These are phyloP conservation scores for Eustoma russellianum DNA, from an alignment of 257 asterid genomes.

Conservation along the genomic window DNA sequence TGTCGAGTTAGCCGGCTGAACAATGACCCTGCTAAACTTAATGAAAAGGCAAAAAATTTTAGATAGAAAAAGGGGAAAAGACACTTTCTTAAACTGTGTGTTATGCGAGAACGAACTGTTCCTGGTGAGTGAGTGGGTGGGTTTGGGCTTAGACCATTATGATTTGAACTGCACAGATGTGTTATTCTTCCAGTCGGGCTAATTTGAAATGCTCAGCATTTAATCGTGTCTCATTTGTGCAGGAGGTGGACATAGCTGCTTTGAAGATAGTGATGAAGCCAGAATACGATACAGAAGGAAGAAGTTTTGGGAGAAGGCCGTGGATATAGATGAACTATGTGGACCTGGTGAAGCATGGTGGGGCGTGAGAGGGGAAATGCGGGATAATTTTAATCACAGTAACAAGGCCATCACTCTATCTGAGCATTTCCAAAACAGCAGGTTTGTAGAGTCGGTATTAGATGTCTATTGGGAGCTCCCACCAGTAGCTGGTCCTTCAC, in stretches of 20 bases:
- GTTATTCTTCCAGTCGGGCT: too few relatives aligned
- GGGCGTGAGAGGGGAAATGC: constrained; percentile 93
- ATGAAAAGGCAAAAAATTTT: too few relatives aligned
- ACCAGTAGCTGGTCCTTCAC: constrained; percentile 95
- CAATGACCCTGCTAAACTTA: too few relatives aligned
- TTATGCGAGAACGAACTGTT: too few relatives aligned
- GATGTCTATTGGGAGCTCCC: constrained; percentile 97
- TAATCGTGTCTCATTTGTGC: constrained; percentile 3
- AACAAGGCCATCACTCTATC: constrained; percentile 53
- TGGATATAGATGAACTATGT: constrained; percentile 70
- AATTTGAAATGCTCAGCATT: neutral
- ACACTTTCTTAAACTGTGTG: too few relatives aligned
- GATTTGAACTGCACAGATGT: too few relatives aligned
- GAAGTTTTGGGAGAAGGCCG: constrained; percentile 93
- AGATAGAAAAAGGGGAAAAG: too few relatives aligned
- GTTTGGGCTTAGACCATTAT: too few relatives aligned
- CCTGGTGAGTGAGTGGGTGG: too few relatives aligned
- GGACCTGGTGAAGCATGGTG: constrained; percentile 98
- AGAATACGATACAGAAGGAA: constrained; percentile 63
- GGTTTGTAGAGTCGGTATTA: constrained; percentile 78
- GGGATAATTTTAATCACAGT: constrained; percentile 87
- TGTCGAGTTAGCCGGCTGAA: too few relatives aligned
- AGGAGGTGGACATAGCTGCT: constrained; percentile 99
- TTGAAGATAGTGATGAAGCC: constrained; percentile 84
- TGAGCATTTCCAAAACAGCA: constrained; percentile 75